Conservation (phyloP, 1,284 basidiomycete genomes). For the Trichosporon sp. region DNA sequence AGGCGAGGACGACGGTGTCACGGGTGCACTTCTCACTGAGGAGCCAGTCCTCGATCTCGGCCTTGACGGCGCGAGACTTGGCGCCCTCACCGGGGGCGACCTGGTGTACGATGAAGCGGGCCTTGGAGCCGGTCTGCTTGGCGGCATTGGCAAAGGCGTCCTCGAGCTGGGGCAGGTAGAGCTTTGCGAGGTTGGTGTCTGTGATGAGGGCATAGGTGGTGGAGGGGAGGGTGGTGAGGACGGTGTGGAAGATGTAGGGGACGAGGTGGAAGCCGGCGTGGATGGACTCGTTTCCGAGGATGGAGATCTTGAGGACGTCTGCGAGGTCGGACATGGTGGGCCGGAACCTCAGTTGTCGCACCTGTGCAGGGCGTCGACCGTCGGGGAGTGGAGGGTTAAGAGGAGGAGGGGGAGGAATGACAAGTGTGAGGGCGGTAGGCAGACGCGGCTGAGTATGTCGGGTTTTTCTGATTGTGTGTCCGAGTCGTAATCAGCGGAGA, state of each 20-base stretch:
- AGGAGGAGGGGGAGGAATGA: background rate
- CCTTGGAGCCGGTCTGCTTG: slow-evolving; percentile 42
- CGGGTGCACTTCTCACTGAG: slow-evolving; percentile 82
- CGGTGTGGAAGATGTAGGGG: slow-evolving; percentile 76
- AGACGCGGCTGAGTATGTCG: background rate
- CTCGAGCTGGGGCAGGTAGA: slow-evolving; percentile 68
- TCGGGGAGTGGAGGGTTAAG: background rate
- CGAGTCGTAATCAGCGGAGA: background rate
- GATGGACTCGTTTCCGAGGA: slow-evolving; percentile 80
- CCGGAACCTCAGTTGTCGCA: slow-evolving; percentile 3
- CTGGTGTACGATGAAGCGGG: slow-evolving; percentile 73
- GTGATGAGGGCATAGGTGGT: slow-evolving; percentile 91
- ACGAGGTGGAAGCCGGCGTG: slow-evolving; percentile 88
- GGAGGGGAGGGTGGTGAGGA: slow-evolving; percentile 68
- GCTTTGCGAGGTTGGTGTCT: slow-evolving; percentile 77
- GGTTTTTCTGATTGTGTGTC: background rate
- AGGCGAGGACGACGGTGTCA: slow-evolving; percentile 87
- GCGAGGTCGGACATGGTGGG: slow-evolving; percentile 32
- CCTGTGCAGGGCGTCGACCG: background rate
- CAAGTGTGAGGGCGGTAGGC: background rate
- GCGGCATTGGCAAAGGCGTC: slow-evolving; percentile 60
- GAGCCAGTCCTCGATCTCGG: slow-evolving; percentile 89
- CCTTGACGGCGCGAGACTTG: slow-evolving; percentile 88
- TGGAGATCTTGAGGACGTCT: slow-evolving; percentile 61
- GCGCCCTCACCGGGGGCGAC: slow-evolving; percentile 87